A percentile compares a stretch with the other conserved stretches of the same genome.
These are phyloP conservation scores for Macrolepiota albuminosa DNA, from an alignment of 768 basidiomycete genomes.

Conservation along the genomic window DNA sequence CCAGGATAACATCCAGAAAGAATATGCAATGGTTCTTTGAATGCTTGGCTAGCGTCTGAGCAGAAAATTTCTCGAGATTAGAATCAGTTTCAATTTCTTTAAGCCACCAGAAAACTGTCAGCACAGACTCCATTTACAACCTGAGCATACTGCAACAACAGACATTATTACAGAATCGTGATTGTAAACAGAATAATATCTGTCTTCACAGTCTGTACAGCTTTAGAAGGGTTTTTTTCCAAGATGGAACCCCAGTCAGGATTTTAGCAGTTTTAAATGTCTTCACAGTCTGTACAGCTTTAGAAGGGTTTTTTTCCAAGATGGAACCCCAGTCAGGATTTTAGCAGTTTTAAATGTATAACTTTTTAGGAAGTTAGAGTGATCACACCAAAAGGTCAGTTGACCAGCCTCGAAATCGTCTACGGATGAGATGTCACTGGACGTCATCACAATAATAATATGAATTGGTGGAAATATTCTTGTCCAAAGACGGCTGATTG, in stretches of 20 bases:
- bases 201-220: background rate
- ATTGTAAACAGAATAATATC: background rate
- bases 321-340: conserved; percentile 1
- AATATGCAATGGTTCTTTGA: background rate
- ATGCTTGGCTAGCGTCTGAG: background rate
- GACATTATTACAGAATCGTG: background rate
- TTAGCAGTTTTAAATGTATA: background rate
- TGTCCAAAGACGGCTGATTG: background rate
- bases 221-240: background rate
- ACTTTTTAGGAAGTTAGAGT: background rate
- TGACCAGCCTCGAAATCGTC: background rate
- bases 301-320: background rate
- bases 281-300: background rate
- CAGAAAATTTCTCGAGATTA: background rate
- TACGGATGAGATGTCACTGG: background rate
- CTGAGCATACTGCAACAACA: background rate
- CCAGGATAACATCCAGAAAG: background rate
- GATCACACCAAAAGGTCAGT: background rate
- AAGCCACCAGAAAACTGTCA: background rate
- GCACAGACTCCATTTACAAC: background rate
- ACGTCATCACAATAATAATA: background rate
- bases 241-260: background rate
- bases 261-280: background rate
- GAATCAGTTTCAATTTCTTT: background rate
- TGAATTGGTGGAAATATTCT: background rate